Evolutionary conservation across 139 green algal species (phyloP).

Genomic region (Monoraphidium neglectum): DNA sequence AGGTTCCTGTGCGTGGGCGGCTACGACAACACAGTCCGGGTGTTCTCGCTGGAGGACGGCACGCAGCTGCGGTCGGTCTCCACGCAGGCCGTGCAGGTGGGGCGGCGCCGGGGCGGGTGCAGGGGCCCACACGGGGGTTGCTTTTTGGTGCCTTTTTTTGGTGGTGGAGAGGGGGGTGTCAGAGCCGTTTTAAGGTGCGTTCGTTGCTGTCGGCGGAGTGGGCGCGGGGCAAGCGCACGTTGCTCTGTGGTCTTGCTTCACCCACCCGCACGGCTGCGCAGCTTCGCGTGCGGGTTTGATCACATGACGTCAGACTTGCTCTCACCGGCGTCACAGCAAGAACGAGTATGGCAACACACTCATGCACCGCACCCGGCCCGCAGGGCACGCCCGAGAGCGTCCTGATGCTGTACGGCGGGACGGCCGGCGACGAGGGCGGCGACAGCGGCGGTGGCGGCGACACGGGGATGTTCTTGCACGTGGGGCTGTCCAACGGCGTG

Average conservation of each 20-base stretch:
- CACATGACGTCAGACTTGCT: too few species aligned
- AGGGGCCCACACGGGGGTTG: neutral
- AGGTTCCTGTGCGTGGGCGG: slow-evolving; percentile 89
- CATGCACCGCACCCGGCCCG: neutral
- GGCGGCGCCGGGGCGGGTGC: neutral
- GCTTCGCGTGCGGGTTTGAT: too few species aligned
- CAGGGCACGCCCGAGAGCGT: slow-evolving; percentile 74
- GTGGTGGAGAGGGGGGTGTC: neutral
- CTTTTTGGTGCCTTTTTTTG: neutral
- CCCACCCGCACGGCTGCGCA: too few species aligned
- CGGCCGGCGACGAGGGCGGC: slow-evolving; percentile 29
- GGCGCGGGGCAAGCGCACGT: too few species aligned
- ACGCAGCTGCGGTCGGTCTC: slow-evolving; percentile 24
- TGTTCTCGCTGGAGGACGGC: slow-evolving; percentile 83
- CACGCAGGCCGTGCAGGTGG: slow-evolving; percentile 28
- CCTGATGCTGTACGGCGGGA: slow-evolving; percentile 73
- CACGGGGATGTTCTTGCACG: slow-evolving; percentile 87
- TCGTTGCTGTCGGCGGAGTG: neutral
- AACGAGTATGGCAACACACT: too few species aligned
- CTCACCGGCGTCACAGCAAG: too few species aligned
- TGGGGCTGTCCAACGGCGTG: slow-evolving; percentile 93
- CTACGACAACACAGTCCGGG: slow-evolving; percentile 86
- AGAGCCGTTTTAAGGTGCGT: neutral
- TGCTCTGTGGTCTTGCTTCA: too few species aligned
- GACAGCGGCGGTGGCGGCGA: slow-evolving; percentile 36